A percentile compares a stretch with the other conserved stretches of the same genome.
Evolutionary conservation across 2,329 filamentous ascomycete species (phyloP).

Genomic region (Myriosclerotinia curreyana): DNA sequence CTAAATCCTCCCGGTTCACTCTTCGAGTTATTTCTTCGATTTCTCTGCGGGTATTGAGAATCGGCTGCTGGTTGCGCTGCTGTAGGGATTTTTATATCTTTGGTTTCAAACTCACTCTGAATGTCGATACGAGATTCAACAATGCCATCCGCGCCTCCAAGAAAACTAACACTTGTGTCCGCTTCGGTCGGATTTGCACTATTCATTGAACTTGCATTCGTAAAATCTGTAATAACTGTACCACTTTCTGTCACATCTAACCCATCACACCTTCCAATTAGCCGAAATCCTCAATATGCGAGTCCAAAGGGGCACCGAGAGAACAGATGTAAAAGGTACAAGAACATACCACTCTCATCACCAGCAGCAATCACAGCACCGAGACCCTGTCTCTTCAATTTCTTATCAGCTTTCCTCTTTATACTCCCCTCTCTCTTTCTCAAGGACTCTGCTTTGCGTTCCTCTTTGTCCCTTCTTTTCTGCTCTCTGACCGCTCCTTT

Average conservation of each 20-base stretch:
- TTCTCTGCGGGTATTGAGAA: background rate
- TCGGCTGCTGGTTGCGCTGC: background rate
- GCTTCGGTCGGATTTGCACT: background rate
- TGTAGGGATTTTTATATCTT: background rate
- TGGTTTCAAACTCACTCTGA: background rate
- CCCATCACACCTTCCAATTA: background rate
- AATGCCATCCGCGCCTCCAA: background rate
- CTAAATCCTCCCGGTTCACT: background rate
- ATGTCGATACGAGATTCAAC: background rate
- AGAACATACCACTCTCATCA: background rate
- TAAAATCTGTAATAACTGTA: background rate
- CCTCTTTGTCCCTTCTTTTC: slow-evolving; percentile 30
- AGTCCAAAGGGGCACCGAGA: background rate
- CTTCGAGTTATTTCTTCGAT: background rate
- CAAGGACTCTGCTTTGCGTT: slow-evolving; percentile 28
- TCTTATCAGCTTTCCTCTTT: background rate
- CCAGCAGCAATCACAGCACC: background rate
- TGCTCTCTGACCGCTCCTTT: slow-evolving; percentile 29
- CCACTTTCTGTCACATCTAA: background rate
- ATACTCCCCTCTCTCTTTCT: slow-evolving; percentile 4
- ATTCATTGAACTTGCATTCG: background rate
- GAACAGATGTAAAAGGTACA: background rate
- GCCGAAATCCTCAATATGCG: background rate
- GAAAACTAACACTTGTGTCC: background rate
- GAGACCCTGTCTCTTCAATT: slow-evolving; percentile 1